Evolutionary conservation across 192 early-diverging fungal genomes (phyloP).

Genomic region (Backusella australiensis): DNA sequence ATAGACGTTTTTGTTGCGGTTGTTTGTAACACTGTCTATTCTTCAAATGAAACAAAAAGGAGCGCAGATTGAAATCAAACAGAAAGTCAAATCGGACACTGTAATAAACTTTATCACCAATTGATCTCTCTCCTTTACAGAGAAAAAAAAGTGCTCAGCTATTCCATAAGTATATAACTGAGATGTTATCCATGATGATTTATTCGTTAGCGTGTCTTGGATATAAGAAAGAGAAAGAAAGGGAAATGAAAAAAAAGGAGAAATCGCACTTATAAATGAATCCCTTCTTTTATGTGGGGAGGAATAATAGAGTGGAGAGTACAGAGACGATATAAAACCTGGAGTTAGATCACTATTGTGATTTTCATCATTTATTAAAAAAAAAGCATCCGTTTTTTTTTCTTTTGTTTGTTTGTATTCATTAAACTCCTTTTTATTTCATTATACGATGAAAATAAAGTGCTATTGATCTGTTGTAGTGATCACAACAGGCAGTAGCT

Average conservation of each 20-base stretch:
- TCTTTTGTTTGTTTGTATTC: background rate
- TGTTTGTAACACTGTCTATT: background rate
- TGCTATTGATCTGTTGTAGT: background rate
- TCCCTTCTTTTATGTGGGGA: background rate
- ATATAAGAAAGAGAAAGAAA: background rate
- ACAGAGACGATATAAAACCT: background rate
- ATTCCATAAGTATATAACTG: background rate
- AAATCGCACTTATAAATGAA: background rate
- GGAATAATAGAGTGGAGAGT: background rate
- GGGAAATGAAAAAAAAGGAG: background rate
- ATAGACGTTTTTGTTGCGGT: background rate
- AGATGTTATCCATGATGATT: background rate
- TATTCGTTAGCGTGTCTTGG: background rate
- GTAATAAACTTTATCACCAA: background rate
- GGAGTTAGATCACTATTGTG: background rate
- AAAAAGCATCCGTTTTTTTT: background rate
- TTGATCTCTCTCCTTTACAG: background rate
- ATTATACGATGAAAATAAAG: background rate
- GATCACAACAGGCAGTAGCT: background rate
- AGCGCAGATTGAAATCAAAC: background rate
- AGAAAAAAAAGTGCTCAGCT: background rate
- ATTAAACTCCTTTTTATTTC: background rate
- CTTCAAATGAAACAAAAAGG: background rate
- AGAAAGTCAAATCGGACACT: background rate
- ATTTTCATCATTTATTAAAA: background rate